Conservation (phyloP, 805 yeast genomes). For the Hanseniaspora mollemarum region DNA sequence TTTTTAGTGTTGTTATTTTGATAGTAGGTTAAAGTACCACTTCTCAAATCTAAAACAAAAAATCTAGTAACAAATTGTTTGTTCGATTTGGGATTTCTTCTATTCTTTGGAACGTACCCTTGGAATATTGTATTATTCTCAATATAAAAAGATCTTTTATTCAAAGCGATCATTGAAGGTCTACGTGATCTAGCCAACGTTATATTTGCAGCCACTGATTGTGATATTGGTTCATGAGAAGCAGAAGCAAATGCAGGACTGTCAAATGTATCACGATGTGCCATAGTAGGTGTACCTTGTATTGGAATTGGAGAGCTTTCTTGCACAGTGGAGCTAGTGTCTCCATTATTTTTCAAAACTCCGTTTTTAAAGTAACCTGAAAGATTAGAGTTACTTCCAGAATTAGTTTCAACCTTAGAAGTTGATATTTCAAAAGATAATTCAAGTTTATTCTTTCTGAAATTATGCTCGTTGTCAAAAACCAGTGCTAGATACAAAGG, state of each 20-base stretch:
- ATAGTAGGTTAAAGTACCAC: conserved; percentile 75
- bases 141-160: conserved; percentile 29
- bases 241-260: neutral
- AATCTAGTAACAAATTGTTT: conserved; percentile 82
- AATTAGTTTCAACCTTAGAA: neutral
- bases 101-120: conserved; percentile 66
- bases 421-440: conserved; percentile 1
- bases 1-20: conserved; percentile 56
- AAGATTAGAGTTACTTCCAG: neutral
- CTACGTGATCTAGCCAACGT: conserved; percentile 18
- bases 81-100: conserved; percentile 51
- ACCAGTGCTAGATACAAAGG: conserved; percentile 14
- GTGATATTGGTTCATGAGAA: neutral
- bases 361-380: neutral
- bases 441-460: conserved; percentile 9
- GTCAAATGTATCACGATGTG: neutral
- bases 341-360: neutral
- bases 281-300: neutral
- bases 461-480: conserved; percentile 11
- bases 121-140: conserved; percentile 63
- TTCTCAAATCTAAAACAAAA: conserved; percentile 69
- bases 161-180: conserved; percentile 18
- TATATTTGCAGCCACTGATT: conserved; percentile 17
- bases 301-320: neutral
- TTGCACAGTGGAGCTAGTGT: neutral